These are phyloP conservation scores for Metschnikowia bowlesiae DNA, from an alignment of 805 yeast genomes.

Conservation along the genomic window DNA sequence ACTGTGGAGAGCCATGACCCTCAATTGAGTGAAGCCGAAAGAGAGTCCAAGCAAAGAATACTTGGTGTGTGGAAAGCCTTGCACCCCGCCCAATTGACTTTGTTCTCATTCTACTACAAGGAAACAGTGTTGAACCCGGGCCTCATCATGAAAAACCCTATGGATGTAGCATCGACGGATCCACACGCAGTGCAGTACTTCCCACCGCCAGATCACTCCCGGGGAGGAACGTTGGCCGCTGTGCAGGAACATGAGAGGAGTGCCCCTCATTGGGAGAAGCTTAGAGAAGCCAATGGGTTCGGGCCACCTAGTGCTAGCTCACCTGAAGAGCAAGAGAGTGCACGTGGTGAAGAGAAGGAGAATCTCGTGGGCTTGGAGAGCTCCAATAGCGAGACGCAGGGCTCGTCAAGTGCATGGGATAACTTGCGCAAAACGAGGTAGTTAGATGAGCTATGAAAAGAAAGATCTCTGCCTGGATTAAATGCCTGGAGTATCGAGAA, in stretches of 20 bases:
- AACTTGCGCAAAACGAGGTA: slow-evolving; percentile 11
- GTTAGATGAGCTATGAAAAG: not conserved
- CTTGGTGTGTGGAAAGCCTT: slow-evolving; percentile 33
- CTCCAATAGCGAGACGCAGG: not conserved
- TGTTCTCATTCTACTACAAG: slow-evolving; percentile 48
- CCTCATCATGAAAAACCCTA: slow-evolving; percentile 54
- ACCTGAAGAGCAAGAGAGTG: slow-evolving; percentile 4
- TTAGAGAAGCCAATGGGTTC: slow-evolving; percentile 30
- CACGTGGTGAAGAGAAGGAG: not conserved
- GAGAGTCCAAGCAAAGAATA: slow-evolving; percentile 16
- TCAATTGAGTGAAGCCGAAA: slow-evolving; percentile 12
- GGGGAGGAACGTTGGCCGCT: slow-evolving; percentile 7
- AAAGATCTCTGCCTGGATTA: not conserved
- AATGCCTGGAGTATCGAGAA: not conserved
- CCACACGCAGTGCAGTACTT: slow-evolving; percentile 28
- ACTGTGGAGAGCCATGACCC: slow-evolving; percentile 27
- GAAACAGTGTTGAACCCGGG: slow-evolving; percentile 49
- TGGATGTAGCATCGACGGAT: slow-evolving; percentile 25
- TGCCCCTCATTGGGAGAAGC: slow-evolving; percentile 34
- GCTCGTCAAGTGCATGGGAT: slow-evolving; percentile 16
- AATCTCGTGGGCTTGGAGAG: not conserved
- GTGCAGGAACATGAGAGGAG: slow-evolving; percentile 11
- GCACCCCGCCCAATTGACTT: slow-evolving; percentile 31
- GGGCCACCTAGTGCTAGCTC: not conserved
- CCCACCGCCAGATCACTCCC: slow-evolving; percentile 14